Evolutionary conservation across 129 eudicot genomes (phyloP), one percentile per base, ranked within the genome.

Genomic region (Scalesia atractyloides): DNA sequence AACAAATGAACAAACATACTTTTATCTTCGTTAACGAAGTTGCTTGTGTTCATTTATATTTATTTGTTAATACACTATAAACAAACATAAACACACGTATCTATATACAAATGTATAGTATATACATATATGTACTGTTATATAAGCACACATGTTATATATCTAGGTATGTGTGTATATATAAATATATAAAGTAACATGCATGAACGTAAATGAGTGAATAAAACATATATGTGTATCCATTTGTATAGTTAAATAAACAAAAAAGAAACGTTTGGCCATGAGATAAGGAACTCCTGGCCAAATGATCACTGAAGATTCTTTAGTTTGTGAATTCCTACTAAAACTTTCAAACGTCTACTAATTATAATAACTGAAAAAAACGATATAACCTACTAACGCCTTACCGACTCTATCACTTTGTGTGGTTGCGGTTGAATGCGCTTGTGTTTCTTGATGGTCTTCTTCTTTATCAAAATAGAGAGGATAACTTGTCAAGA

Each of bases 401-500:
- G 14, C 16, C 47, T 61, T 61, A 47, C 69, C 34, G 1, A 19
- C 34, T 73, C 30, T 30, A 37, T 73, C 34, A 61, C 5, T 26
- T 3, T 2, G 7, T 6, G 5, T 0, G 37, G 61, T 61, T 47
- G 61, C 11, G 11, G 19, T 11, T 61, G 13, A 18, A 51, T 16
- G 9, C 18, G 24, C 12, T 71, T 64, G 73, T 64, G 49, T 5
- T 43, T 71, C 73, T 62, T 77, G 76, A 64, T 52, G 17, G 12
- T 52, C 19, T 13, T 71, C 72, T 13, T 54, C 73, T 5, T 43
- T 72, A 16, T 80, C 86, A 76, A 87, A 82, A 30, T 80, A 77
- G 49, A 91, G 91, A 24, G 97, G 95, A 78, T 91, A 91, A 70
- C 97, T 87, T 64, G 88, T 82, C 76, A 91, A 78, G 83, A 91